Conservation (phyloP, 805 yeast species). For the Candida insectorum region DNA sequence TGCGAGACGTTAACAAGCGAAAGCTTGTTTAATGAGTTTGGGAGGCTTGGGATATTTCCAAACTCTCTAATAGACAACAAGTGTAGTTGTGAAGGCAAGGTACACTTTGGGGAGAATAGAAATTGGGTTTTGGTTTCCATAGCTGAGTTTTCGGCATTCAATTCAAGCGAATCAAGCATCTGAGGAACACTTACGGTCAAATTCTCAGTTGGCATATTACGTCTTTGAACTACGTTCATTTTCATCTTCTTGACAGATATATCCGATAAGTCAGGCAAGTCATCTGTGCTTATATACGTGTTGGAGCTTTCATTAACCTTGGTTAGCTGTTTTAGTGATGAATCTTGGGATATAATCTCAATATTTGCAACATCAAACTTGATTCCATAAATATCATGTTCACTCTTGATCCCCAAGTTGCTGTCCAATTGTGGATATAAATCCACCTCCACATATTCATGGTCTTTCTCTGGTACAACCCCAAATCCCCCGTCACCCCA, state of each 20-base stretch:
- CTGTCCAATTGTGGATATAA: not conserved
- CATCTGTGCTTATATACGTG: not conserved
- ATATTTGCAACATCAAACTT: not conserved
- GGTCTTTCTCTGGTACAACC: not conserved
- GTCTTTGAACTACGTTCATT: not conserved
- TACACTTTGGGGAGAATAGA: not conserved
- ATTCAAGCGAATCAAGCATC: not conserved
- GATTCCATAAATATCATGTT: not conserved
- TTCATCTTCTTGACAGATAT: not conserved
- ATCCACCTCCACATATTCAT: not conserved
- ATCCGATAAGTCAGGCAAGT: not conserved
- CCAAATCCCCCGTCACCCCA: not conserved
- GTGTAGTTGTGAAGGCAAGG: not conserved
- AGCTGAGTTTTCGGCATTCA: not conserved
- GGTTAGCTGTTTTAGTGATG: not conserved
- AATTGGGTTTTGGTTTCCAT: not conserved
- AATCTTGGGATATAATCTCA: not conserved
- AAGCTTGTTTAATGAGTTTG: not conserved
- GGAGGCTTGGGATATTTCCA: not conserved
- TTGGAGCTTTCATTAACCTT: not conserved
- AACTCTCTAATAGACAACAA: not conserved
- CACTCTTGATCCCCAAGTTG: not conserved
- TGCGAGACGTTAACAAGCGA: not conserved
- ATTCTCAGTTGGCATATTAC: not conserved
- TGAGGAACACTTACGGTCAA: not conserved